These are phyloP conservation scores for Taphrina flavorubra DNA, from an alignment of 1,139 yeast genomes.

Conservation along the genomic window DNA sequence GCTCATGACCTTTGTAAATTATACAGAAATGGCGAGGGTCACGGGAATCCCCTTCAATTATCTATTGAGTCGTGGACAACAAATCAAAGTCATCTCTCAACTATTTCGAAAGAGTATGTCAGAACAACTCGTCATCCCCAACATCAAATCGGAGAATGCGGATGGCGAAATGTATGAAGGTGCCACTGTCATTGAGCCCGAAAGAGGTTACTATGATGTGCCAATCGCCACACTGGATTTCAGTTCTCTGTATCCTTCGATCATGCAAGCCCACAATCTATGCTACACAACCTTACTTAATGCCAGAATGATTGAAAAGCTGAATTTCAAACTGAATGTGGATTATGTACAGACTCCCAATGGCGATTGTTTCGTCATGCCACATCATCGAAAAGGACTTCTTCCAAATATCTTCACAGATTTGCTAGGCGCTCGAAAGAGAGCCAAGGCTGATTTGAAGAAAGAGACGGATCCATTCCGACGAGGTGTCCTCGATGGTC, in stretches of 20 bases:
- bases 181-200: slow-evolving; percentile 97
- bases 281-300: slow-evolving; percentile 90
- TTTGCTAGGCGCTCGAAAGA: slow-evolving; percentile 85
- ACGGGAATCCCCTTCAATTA: slow-evolving; percentile 98
- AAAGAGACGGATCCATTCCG: slow-evolving; percentile 94
- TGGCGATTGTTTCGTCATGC: slow-evolving; percentile 84
- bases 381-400: slow-evolving; percentile 74
- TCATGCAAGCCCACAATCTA: slow-evolving; percentile 98
- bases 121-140: slow-evolving; percentile 86
- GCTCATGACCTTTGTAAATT: slow-evolving; percentile 93
- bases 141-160: slow-evolving; percentile 78
- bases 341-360: slow-evolving; percentile 91
- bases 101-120: slow-evolving; percentile 87
- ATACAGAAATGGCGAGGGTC: slow-evolving; percentile 99
- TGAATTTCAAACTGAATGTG: slow-evolving; percentile 66
- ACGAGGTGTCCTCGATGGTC: slow-evolving; percentile 91
- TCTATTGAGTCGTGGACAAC: slow-evolving; percentile 90
- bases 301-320: slow-evolving; percentile 69
- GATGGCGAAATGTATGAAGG: slow-evolving; percentile 93
- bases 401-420: slow-evolving; percentile 91
- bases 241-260: slow-evolving; percentile 95
- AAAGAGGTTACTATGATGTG: slow-evolving; percentile 91
- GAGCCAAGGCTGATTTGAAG: slow-evolving; percentile 87
- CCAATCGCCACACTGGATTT: slow-evolving; percentile 98
- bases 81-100: slow-evolving; percentile 95